Evolutionary conservation across 768 basidiomycete genomes (phyloP).

Genomic region (Trametes punicea): DNA sequence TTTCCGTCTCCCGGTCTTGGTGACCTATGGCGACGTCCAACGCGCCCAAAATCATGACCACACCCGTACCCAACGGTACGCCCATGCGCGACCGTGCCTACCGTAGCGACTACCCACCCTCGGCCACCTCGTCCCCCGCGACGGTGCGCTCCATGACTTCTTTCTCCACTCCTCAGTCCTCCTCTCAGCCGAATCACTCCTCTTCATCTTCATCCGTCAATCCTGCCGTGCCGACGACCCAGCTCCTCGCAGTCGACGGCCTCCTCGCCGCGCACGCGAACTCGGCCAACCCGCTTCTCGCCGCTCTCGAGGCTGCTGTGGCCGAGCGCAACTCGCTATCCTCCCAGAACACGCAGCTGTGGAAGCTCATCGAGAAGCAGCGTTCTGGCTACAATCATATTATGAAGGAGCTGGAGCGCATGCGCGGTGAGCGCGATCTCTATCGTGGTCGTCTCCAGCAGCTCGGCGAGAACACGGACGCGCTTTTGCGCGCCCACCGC

Average conservation of each 20-base stretch:
- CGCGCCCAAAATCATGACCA: conserved; percentile 16
- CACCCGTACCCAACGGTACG: conserved; percentile 16
- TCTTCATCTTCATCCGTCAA: conserved; percentile 15
- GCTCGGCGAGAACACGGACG: conserved; percentile 45
- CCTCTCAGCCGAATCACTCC: conserved; percentile 18
- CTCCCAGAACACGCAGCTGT: conserved; percentile 84
- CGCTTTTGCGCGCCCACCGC: conserved; percentile 30
- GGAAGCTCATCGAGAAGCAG: conserved; percentile 95
- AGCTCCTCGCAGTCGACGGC: conserved; percentile 47
- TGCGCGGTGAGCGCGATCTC: conserved; percentile 75
- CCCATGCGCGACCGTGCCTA: conserved; percentile 19
- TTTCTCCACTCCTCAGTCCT: conserved; percentile 21
- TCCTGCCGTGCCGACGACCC: conserved; percentile 27
- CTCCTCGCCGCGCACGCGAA: conserved; percentile 54
- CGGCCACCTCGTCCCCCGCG: conserved; percentile 20
- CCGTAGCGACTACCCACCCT: conserved; percentile 20
- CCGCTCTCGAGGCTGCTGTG: conserved; percentile 73
- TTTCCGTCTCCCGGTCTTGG: not conserved
- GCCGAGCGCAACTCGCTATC: conserved; percentile 78
- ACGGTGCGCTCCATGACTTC: conserved; percentile 18
- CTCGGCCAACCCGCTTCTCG: conserved; percentile 48
- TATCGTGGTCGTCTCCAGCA: conserved; percentile 39
- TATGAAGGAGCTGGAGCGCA: conserved; percentile 81
- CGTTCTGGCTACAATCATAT: conserved; percentile 76
- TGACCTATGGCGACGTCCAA: conserved; percentile 13